phyloP scores from a whole-genome alignment of 139 green algal species.

The Chlorella sp. region DNA sequence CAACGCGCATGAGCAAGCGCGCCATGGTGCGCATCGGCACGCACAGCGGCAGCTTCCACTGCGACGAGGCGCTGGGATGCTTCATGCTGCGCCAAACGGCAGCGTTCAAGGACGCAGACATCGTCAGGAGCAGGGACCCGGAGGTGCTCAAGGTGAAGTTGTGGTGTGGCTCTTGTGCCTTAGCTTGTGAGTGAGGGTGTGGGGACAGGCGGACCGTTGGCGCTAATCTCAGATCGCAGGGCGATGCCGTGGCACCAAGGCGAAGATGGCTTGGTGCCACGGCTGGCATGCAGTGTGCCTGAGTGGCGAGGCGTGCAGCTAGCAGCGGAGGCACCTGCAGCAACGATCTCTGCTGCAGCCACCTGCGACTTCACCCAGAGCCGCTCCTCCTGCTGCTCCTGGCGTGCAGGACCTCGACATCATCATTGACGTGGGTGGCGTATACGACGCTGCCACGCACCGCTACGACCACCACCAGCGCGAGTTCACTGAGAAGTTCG shows the following conservation, averaged over 20 bases:
- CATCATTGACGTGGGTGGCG: conserved; percentile 89
- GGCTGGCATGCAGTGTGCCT: no score
- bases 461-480: conserved; percentile 90
- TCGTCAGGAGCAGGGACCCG: conserved; percentile 72
- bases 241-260: no score
- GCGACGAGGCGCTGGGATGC: conserved; percentile 94
- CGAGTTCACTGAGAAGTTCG: conserved; percentile 40
- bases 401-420: conserved; percentile 64
- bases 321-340: no score
- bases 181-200: no score
- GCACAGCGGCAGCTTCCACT: conserved; percentile 82
- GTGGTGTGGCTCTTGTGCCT: no score
- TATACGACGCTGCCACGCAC: conserved; percentile 56
- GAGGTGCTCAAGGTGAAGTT: conserved; percentile 53
- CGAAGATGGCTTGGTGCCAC: no score
- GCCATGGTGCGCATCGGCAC: background rate
- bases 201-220: no score
- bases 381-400: no score
- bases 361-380: no score
- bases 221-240: no score
- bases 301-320: no score
- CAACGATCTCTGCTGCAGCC: no score
- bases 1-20: background rate
- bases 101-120: conserved; percentile 46
- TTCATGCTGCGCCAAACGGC: conserved; percentile 72